Percentiles rank a stretch among this genome's conserved stretches.
Evolutionary conservation across 2,329 filamentous ascomycete species (phyloP).

Genomic region (Aspergillus sp.): DNA sequence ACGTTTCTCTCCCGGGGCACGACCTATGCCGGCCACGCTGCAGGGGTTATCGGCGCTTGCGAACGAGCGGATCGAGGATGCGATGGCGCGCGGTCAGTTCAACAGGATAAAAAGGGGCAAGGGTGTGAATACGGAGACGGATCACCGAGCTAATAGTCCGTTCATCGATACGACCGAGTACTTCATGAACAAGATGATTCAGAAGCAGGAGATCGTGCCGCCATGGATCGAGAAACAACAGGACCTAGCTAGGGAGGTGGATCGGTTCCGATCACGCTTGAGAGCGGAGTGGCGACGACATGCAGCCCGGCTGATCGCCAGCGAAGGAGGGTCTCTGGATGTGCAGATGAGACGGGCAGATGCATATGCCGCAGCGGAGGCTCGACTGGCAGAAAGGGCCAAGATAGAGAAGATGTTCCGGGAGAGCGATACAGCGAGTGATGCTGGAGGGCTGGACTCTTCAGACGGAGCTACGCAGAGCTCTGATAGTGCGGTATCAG

Average conservation of each 20-base stretch:
- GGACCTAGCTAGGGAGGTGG: slow-evolving; percentile 70
- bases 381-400: slow-evolving; percentile 28
- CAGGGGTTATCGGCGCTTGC: slow-evolving; percentile 79
- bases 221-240: slow-evolving; percentile 99
- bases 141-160: slow-evolving; percentile 78
- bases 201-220: slow-evolving; percentile 90
- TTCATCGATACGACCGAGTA: slow-evolving; percentile 97
- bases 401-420: slow-evolving; percentile 29
- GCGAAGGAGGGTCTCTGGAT: slow-evolving; percentile 71
- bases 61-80: slow-evolving; percentile 90
- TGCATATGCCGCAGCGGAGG: slow-evolving; percentile 75
- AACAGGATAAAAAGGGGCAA: slow-evolving; percentile 78
- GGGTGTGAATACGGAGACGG: slow-evolving; percentile 68
- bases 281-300: slow-evolving; percentile 83
- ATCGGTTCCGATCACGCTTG: slow-evolving; percentile 71
- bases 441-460: slow-evolving; percentile 15
- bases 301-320: slow-evolving; percentile 75
- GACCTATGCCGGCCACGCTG: slow-evolving; percentile 73
- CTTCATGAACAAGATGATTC: slow-evolving; percentile 98
- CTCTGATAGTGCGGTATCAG: neutral
- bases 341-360: slow-evolving; percentile 71
- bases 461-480: neutral
- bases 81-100: slow-evolving; percentile 89
- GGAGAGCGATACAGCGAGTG: slow-evolving; percentile 10
- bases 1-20: slow-evolving; percentile 71